Conservation (phyloP, 2,329 filamentous ascomycete genomes). For the Peltaster fructicola region DNA sequence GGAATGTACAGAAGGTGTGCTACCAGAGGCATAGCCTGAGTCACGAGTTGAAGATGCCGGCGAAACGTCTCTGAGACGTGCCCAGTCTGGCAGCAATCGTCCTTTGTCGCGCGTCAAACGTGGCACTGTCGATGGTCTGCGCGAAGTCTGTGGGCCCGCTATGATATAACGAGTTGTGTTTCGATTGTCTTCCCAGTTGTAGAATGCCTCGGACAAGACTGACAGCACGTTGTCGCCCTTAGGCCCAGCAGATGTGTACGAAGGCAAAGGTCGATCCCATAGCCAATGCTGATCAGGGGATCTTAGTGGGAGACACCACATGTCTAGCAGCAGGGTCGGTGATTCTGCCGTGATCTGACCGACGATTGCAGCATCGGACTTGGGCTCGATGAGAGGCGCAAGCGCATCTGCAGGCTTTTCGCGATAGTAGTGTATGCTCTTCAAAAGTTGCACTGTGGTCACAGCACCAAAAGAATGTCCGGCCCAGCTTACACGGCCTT, state of each 20-base stretch:
- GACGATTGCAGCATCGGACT: slow-evolving; percentile 36
- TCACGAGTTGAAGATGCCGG: slow-evolving; percentile 11
- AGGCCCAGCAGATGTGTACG: slow-evolving; percentile 37
- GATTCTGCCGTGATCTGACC: slow-evolving; percentile 51
- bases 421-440: slow-evolving; percentile 53
- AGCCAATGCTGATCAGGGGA: slow-evolving; percentile 45
- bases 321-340: slow-evolving; percentile 54
- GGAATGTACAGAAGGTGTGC: slow-evolving; percentile 9
- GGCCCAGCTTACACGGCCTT: slow-evolving; percentile 55
- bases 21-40: slow-evolving; percentile 16
- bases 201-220: slow-evolving; percentile 60
- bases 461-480: slow-evolving; percentile 72
- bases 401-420: slow-evolving; percentile 23
- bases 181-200: slow-evolving; percentile 59
- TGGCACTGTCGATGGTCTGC: slow-evolving; percentile 13
- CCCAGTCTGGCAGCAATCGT: slow-evolving; percentile 13
- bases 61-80: slow-evolving; percentile 13
- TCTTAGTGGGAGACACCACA: slow-evolving; percentile 61
- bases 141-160: slow-evolving; percentile 17
- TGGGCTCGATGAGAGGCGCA: slow-evolving; percentile 44
- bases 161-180: slow-evolving; percentile 49
- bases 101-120: slow-evolving; percentile 12
- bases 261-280: slow-evolving; percentile 55
- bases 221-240: slow-evolving; percentile 44
- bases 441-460: slow-evolving; percentile 58